phyloP scores from a whole-genome alignment of 139 green algal genomes.

The Chlorella sp. region DNA sequence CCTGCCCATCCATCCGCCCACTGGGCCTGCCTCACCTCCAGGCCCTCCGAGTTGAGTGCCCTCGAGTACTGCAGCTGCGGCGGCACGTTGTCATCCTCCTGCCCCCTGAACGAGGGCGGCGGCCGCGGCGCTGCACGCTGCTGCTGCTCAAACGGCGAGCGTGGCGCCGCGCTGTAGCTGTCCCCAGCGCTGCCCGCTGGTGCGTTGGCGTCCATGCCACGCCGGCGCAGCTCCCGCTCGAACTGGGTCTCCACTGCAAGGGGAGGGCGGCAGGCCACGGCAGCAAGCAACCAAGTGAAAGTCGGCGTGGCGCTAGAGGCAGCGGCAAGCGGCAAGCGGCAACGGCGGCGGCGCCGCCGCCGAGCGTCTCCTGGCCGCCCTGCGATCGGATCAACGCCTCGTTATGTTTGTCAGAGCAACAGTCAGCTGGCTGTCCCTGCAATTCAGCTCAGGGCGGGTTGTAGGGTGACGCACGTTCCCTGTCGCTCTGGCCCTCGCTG shows the following conservation, averaged over 20 bases:
- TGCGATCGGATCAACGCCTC: no score
- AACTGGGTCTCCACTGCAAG: slow-evolving; percentile 68
- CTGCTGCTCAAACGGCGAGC: slow-evolving; percentile 8
- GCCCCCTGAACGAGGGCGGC: slow-evolving; percentile 39
- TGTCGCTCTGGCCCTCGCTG: no score
- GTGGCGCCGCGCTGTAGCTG: neutral
- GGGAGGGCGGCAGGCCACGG: neutral
- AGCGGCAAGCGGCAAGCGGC: neutral
- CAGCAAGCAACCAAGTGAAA: no score
- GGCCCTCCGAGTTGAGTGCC: slow-evolving; percentile 69
- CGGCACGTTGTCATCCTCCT: slow-evolving; percentile 2
- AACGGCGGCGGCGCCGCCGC: neutral
- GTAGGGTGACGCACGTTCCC: no score
- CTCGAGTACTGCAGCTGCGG: slow-evolving; percentile 57
- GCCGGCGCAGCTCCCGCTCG: slow-evolving; percentile 63
- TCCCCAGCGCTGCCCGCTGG: neutral
- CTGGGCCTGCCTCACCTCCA: slow-evolving; percentile 60
- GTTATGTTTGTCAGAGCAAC: no score
- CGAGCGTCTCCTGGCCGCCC: no score
- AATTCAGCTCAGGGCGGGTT: no score
- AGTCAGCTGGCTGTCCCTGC: no score
- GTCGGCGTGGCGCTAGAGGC: no score
- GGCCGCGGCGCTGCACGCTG: slow-evolving; percentile 10
- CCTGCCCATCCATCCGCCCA: no score
- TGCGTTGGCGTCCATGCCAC: slow-evolving; percentile 1